phyloP scores from a whole-genome alignment of 2,329 filamentous ascomycete species.

The Xylaria multiplex region DNA sequence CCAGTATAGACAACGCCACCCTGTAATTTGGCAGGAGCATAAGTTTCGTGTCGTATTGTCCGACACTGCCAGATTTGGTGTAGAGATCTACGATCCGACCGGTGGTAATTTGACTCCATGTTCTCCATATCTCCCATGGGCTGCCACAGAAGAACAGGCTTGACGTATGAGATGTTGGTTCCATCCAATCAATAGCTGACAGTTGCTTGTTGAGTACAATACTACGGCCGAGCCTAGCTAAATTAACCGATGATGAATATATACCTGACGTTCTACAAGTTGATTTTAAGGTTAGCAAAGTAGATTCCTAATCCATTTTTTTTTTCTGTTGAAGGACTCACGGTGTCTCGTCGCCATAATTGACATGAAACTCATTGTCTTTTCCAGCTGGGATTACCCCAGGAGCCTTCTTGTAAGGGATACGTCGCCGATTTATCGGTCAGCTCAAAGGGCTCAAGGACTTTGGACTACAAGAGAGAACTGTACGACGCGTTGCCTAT shows the following conservation, averaged over 20 bases:
- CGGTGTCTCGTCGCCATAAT: constrained; percentile 24
- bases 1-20: constrained; percentile 18
- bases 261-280: constrained; percentile 17
- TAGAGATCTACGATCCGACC: constrained; percentile 27
- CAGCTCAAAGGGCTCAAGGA: constrained; percentile 17
- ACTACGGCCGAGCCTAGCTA: constrained; percentile 13
- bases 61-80: constrained; percentile 25
- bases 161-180: constrained; percentile 22
- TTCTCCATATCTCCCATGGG: constrained; percentile 30
- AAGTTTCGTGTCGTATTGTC: constrained; percentile 22
- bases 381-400: constrained; percentile 26
- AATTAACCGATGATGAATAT: constrained; percentile 24
- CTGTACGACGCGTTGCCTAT: constrained; percentile 15
- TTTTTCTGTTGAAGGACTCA: constrained; percentile 10
- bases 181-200: constrained; percentile 28
- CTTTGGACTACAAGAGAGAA: constrained; percentile 19
- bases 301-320: background rate
- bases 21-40: constrained; percentile 27
- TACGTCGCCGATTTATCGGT: constrained; percentile 18
- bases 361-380: constrained; percentile 5
- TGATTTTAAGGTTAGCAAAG: constrained; percentile 13
- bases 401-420: constrained; percentile 13
- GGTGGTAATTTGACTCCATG: constrained; percentile 19
- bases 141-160: constrained; percentile 18
- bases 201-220: constrained; percentile 30